These are phyloP conservation scores for Plasmodium fragile DNA, from an alignment of 169 alveolate species.

Conservation along the genomic window DNA sequence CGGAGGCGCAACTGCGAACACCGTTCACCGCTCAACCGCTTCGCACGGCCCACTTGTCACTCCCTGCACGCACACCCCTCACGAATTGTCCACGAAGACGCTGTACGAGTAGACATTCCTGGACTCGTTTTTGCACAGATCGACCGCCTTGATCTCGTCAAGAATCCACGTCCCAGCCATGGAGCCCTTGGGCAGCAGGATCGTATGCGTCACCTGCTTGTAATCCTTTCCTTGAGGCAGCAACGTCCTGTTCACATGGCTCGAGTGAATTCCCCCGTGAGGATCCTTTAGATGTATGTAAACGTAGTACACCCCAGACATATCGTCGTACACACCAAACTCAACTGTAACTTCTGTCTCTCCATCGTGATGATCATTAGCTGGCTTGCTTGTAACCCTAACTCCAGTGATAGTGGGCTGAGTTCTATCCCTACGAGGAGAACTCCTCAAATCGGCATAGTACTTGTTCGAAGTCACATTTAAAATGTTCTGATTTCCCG, in stretches of 20 bases:
- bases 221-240: constrained; percentile 74
- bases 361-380: constrained; percentile 82
- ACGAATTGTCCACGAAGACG: constrained; percentile 58
- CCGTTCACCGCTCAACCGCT: background rate
- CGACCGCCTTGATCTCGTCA: constrained; percentile 67
- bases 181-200: constrained; percentile 83
- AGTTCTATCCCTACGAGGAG: constrained; percentile 71
- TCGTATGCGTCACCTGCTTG: constrained; percentile 52
- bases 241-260: constrained; percentile 44
- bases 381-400: constrained; percentile 79
- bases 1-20: too few species aligned
- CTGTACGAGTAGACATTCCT: constrained; percentile 48
- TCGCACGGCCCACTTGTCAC: background rate
- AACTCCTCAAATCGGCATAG: constrained; percentile 53
- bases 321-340: constrained; percentile 1
- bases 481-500: constrained; percentile 80
- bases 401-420: constrained; percentile 79
- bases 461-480: constrained; percentile 78
- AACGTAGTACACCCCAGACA: constrained; percentile 20
- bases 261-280: constrained; percentile 81
- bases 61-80: background rate
- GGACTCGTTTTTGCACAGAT: constrained; percentile 62
- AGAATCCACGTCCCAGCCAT: constrained; percentile 85
- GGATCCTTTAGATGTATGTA: constrained; percentile 75
- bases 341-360: constrained; percentile 80